Evolutionary conservation across 169 alveolate genomes (phyloP).

Genomic region (Plasmodium gallinaceum): DNA sequence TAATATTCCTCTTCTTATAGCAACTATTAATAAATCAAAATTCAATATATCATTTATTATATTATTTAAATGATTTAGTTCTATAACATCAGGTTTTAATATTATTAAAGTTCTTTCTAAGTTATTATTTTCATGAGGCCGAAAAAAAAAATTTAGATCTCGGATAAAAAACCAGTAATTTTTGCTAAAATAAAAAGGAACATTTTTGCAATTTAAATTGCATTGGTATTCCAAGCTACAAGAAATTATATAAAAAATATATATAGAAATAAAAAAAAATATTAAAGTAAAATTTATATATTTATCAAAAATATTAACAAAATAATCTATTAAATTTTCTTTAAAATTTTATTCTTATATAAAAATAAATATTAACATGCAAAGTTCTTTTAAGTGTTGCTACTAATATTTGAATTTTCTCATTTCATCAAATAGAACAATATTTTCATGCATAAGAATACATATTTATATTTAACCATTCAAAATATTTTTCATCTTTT

Average conservation of each 20-base stretch:
- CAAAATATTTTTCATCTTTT: conserved; percentile 61
- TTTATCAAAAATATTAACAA: too few species aligned
- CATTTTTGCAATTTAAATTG: conserved; percentile 54
- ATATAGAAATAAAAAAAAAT: too few species aligned
- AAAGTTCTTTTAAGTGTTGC: too few species aligned
- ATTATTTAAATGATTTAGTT: conserved; percentile 31
- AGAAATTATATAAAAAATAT: background rate
- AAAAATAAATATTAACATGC: too few species aligned
- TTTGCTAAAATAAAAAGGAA: conserved; percentile 71
- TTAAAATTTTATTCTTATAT: too few species aligned
- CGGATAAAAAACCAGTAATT: conserved; percentile 69
- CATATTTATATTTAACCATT: conserved; percentile 41
- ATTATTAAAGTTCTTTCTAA: conserved; percentile 61
- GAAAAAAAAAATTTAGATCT: conserved; percentile 61
- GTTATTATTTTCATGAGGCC: conserved; percentile 14
- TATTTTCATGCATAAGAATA: background rate
- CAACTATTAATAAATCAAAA: conserved; percentile 53
- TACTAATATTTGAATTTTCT: background rate
- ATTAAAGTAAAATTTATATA: too few species aligned
- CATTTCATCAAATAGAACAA: background rate
- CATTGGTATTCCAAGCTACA: conserved; percentile 64
- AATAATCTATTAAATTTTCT: too few species aligned
- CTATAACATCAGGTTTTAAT: conserved; percentile 71
- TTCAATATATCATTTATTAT: conserved; percentile 60
- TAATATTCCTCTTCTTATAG: conserved; percentile 62